Conservation (phyloP, 768 basidiomycete species). For the Suillus paluster region DNA sequence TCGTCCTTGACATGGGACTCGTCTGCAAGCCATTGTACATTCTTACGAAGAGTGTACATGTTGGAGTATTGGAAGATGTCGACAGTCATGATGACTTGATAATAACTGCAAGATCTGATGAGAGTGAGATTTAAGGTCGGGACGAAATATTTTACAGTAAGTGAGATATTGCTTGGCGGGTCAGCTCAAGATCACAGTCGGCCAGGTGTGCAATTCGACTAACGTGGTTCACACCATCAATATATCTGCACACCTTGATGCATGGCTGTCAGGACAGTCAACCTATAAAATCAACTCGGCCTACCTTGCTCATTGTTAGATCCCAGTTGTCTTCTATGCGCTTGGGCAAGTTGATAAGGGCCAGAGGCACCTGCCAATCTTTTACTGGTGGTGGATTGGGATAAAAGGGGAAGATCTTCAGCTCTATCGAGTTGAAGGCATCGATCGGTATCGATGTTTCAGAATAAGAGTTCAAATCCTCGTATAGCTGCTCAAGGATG, state of each 20-base stretch:
- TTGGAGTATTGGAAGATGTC: conserved; percentile 99
- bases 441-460: conserved; percentile 94
- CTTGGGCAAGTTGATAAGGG: conserved; percentile 81
- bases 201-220: conserved; percentile 90
- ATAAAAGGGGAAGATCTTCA: conserved; percentile 96
- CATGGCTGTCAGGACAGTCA: background rate
- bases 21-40: conserved; percentile 85
- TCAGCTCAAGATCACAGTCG: conserved; percentile 82
- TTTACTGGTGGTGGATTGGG: conserved; percentile 89
- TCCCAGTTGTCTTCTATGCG: conserved; percentile 95
- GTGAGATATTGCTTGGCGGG: conserved; percentile 88
- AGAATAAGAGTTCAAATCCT: conserved; percentile 96
- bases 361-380: conserved; percentile 95
- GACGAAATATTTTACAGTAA: conserved; percentile 66
- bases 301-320: conserved; percentile 86
- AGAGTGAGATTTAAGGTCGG: background rate
- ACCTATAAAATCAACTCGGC: conserved; percentile 4
- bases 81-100: conserved; percentile 94
- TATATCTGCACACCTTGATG: conserved; percentile 71
- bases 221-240: conserved; percentile 93
- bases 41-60: conserved; percentile 91
- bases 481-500: conserved; percentile 94
- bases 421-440: conserved; percentile 90
- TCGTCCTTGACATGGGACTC: conserved; percentile 85
- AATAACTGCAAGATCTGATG: conserved; percentile 62